Evolutionary conservation across 2,329 filamentous ascomycete species (phyloP).

Genomic region (Dryadomyces quercivorus): DNA sequence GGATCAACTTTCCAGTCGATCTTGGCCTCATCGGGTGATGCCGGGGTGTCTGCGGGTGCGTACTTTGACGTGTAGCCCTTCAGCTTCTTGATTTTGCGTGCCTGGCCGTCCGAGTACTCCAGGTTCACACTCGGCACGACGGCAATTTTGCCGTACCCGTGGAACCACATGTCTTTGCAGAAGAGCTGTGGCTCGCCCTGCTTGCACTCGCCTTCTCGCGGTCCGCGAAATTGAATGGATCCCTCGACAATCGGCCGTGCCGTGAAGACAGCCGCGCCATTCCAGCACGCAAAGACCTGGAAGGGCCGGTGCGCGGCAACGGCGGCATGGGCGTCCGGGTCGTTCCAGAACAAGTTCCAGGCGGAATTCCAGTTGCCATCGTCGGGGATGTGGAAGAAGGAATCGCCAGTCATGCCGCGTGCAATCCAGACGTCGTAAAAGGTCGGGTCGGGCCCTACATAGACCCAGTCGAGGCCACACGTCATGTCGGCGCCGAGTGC

Average conservation of each 20-base stretch:
- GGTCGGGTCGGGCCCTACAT: conserved; percentile 25
- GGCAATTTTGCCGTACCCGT: conserved; percentile 38
- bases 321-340: conserved; percentile 21
- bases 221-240: conserved; percentile 29
- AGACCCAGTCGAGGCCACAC: conserved; percentile 48
- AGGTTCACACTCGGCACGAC: conserved; percentile 44
- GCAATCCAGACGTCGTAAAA: conserved; percentile 49
- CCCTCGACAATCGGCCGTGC: conserved; percentile 31
- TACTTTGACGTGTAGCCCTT: conserved; percentile 35
- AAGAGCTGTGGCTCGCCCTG: conserved; percentile 44
- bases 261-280: conserved; percentile 37
- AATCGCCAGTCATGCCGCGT: conserved; percentile 37
- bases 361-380: conserved; percentile 36
- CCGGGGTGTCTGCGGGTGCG: conserved; percentile 17
- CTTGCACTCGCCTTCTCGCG: conserved; percentile 31
- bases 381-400: conserved; percentile 39
- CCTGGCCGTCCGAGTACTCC: conserved; percentile 36
- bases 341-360: conserved; percentile 41
- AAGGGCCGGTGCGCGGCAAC: conserved; percentile 31
- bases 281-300: conserved; percentile 47
- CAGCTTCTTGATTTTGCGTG: conserved; percentile 30
- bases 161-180: conserved; percentile 43
- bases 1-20: conserved; percentile 32
- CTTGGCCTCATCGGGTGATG: conserved; percentile 8
- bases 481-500: conserved; percentile 39